Evolutionary conservation across 1,284 basidiomycete species (phyloP).

Genomic region (Ceraceosorus guamensis): DNA sequence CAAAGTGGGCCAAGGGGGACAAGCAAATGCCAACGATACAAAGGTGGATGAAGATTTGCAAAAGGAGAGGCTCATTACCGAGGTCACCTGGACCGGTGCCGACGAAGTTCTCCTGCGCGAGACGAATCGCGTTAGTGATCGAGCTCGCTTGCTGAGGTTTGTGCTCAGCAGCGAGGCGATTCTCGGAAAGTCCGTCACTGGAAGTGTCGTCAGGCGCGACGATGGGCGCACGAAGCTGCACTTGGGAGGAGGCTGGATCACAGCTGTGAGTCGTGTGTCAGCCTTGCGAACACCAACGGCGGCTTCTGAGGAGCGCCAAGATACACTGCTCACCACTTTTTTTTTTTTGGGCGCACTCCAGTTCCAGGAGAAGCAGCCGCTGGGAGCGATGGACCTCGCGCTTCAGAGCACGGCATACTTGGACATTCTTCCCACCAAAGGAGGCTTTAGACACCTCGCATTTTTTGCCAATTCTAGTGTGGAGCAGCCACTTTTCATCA

Average conservation of each 20-base stretch:
- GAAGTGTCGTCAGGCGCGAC: conserved; percentile 54
- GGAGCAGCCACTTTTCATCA: conserved; percentile 56
- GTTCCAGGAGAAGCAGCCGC: conserved; percentile 1
- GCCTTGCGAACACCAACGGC: no score
- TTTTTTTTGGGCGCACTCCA: not conserved
- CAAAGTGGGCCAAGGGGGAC: not conserved
- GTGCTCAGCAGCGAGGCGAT: conserved; percentile 8
- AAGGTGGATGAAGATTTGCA: conserved; percentile 40
- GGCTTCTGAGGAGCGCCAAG: no score
- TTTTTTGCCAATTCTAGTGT: conserved; percentile 19
- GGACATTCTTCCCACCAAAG: conserved; percentile 21
- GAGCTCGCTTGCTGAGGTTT: conserved; percentile 27
- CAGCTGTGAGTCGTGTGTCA: conserved; percentile 52
- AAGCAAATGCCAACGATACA: conserved; percentile 18
- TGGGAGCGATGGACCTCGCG: conserved; percentile 3
- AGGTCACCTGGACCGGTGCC: conserved; percentile 78
- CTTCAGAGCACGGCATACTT: conserved; percentile 23
- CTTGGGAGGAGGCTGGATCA: conserved; percentile 62
- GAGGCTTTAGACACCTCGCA: conserved; percentile 35
- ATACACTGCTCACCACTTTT: no score
- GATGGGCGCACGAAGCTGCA: conserved; percentile 71
- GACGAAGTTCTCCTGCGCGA: conserved; percentile 74
- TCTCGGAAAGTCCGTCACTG: no score
- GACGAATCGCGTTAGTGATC: conserved; percentile 56
- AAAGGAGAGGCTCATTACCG: conserved; percentile 55